Evolutionary conservation across 306 rosid species (phyloP).

Genomic region (Rosa multiflora): DNA sequence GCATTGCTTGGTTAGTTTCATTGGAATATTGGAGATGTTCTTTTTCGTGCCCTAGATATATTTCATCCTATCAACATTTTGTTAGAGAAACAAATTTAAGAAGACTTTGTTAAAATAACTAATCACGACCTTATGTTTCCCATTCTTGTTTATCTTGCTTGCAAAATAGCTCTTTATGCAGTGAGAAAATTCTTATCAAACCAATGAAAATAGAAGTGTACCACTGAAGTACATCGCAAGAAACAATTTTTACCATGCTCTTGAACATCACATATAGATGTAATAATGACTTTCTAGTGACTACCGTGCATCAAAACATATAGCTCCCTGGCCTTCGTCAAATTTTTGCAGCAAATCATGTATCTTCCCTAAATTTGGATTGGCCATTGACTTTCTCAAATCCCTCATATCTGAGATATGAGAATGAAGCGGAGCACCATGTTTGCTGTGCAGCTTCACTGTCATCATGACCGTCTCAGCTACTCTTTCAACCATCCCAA

Average conservation of each 20-base stretch:
- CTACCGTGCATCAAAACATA: no score
- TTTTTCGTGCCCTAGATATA: background rate
- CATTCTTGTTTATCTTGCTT: no score
- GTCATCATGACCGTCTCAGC: slow-evolving; percentile 29
- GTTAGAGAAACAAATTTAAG: no score
- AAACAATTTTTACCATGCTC: no score
- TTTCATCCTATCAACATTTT: background rate
- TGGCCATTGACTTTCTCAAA: background rate
- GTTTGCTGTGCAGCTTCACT: background rate
- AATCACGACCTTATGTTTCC: no score
- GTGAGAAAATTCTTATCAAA: no score
- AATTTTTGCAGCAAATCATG: background rate
- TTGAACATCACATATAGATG: no score
- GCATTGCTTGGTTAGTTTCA: slow-evolving; percentile 18
- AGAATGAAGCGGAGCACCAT: background rate
- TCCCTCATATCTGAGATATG: background rate
- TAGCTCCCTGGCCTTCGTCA: background rate
- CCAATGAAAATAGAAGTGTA: no score
- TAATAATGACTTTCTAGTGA: background rate
- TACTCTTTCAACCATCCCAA: slow-evolving; percentile 58
- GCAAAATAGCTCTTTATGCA: no score
- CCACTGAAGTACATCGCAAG: no score
- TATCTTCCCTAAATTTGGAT: background rate
- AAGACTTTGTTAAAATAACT: no score
- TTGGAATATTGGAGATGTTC: background rate